Evolutionary conservation across 2,329 filamentous ascomycete genomes (phyloP).

Genomic region (Penicillium sp.): DNA sequence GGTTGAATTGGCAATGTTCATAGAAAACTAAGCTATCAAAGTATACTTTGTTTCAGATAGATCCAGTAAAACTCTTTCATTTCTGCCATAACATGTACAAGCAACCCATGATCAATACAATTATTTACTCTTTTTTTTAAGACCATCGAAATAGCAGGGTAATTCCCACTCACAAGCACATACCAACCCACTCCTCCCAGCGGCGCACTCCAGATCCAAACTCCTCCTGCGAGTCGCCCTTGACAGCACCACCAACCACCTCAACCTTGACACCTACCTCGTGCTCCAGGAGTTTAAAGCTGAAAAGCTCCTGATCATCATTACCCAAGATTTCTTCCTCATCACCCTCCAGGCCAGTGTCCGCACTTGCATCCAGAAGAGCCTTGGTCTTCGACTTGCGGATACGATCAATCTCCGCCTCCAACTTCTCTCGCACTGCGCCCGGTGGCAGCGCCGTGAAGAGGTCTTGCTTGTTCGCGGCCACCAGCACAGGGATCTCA

Average conservation of each 20-base stretch:
- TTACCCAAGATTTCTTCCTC: conserved; percentile 85
- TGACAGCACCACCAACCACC: conserved; percentile 65
- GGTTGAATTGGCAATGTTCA: conserved; percentile 10
- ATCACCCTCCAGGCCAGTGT: conserved; percentile 55
- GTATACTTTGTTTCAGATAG: too few relatives aligned
- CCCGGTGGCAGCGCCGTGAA: conserved; percentile 85
- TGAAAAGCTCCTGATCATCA: conserved; percentile 73
- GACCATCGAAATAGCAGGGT: neutral
- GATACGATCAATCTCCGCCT: conserved; percentile 77
- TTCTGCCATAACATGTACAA: neutral
- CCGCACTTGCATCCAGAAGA: conserved; percentile 77
- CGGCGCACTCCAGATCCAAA: conserved; percentile 70
- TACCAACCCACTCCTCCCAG: conserved; percentile 90
- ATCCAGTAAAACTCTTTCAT: neutral
- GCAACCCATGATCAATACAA: neutral
- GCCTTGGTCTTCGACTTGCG: conserved; percentile 75
- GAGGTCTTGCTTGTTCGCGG: conserved; percentile 92
- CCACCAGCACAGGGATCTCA: conserved; percentile 73
- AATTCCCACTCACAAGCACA: conserved; percentile 57
- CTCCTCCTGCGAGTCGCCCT: conserved; percentile 56
- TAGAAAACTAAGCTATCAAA: neutral
- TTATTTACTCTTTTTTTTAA: neutral
- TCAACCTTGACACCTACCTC: conserved; percentile 72
- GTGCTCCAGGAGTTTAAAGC: conserved; percentile 78
- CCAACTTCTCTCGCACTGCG: conserved; percentile 71